Conservation (phyloP, 306 rosid species). For the Crataegus laevigata region DNA sequence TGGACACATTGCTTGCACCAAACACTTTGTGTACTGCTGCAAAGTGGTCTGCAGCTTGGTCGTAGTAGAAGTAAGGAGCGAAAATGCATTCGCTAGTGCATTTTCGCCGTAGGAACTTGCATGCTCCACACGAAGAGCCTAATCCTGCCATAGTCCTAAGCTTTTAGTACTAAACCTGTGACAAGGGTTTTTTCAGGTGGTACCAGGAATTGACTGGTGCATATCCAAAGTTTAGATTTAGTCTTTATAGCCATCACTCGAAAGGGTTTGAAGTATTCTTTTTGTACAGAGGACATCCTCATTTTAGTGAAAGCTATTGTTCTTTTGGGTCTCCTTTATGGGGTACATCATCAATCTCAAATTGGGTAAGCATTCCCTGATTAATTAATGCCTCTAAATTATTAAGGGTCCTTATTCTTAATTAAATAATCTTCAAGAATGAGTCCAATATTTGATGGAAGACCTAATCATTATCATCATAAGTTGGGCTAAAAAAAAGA, state of each 20-base stretch:
- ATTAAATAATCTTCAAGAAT: slow-evolving; percentile 24
- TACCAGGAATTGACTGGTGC: slow-evolving; percentile 5
- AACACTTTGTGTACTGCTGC: slow-evolving; percentile 81
- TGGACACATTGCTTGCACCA: slow-evolving; percentile 82
- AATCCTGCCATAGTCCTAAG: slow-evolving; percentile 52
- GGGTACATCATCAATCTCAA: slow-evolving; percentile 64
- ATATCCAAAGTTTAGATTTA: slow-evolving; percentile 29
- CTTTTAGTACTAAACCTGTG: slow-evolving; percentile 8
- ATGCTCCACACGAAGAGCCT: slow-evolving; percentile 84
- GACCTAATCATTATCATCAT: slow-evolving; percentile 40
- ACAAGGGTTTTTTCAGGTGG: slow-evolving; percentile 20
- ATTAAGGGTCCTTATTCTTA: slow-evolving; percentile 21
- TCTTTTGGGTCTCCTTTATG: slow-evolving; percentile 66
- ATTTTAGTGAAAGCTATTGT: slow-evolving; percentile 23
- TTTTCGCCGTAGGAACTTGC: slow-evolving; percentile 81
- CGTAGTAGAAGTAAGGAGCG: slow-evolving; percentile 78
- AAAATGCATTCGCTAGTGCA: slow-evolving; percentile 61
- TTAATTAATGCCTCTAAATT: slow-evolving; percentile 30
- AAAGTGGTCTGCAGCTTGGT: slow-evolving; percentile 64
- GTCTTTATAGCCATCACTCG: slow-evolving; percentile 56
- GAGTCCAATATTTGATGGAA: slow-evolving; percentile 37
- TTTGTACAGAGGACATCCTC: slow-evolving; percentile 39
- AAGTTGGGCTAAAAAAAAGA: slow-evolving; percentile 15
- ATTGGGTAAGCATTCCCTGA: slow-evolving; percentile 38
- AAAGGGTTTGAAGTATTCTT: slow-evolving; percentile 19